These are phyloP conservation scores for Gossypium herbaceum DNA, from an alignment of 345 rosid genomes.

Conservation along the genomic window DNA sequence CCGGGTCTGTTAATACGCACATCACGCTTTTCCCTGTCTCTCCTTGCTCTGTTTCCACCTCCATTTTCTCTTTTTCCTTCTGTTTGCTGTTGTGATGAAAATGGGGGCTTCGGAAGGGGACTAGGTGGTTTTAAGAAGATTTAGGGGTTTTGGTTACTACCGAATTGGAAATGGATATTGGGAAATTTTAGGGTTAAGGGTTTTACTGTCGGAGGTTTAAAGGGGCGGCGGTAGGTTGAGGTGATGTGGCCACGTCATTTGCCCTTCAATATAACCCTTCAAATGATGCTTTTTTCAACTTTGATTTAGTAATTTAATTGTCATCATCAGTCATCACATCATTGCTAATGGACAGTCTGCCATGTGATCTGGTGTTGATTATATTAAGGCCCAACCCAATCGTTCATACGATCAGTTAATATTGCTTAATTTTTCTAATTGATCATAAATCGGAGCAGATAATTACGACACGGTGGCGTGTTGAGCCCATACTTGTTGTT, in stretches of 20 bases:
- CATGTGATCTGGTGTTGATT: neutral
- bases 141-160: neutral
- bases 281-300: neutral
- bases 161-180: too few species aligned
- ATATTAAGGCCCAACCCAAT: neutral
- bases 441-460: too few species aligned
- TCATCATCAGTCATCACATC: too few species aligned
- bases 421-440: too few species aligned
- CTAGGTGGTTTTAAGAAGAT: neutral
- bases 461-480: too few species aligned
- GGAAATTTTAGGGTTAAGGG: neutral
- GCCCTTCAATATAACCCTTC: neutral
- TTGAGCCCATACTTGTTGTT: too few species aligned
- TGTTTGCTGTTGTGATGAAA: neutral
- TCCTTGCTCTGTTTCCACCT: conserved; percentile 13
- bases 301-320: too few species aligned
- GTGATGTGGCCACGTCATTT: neutral
- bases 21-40: conserved; percentile 51
- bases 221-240: neutral
- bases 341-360: too few species aligned
- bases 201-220: neutral
- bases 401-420: neutral
- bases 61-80: conserved; percentile 1
- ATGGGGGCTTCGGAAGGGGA: neutral
- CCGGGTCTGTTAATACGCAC: conserved; percentile 82